Evolutionary conservation across 805 yeast genomes (phyloP).

Genomic region (Barnettozyma pratensis): DNA sequence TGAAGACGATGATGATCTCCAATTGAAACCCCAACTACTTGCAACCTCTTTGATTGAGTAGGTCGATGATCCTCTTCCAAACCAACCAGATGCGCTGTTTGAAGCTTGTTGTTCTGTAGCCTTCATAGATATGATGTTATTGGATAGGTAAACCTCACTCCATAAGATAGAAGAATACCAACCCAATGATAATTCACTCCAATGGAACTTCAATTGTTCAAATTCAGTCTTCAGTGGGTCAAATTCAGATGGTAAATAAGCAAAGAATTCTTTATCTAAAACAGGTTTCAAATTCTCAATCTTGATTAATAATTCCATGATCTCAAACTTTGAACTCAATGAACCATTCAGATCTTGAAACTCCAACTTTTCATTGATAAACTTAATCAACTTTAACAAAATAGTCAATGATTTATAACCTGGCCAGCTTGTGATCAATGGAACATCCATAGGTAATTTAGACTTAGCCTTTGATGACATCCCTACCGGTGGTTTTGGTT

Average conservation of each 20-base stretch:
- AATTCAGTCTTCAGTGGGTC: conserved; percentile 27
- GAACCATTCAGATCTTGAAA: conserved; percentile 8
- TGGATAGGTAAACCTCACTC: conserved; percentile 43
- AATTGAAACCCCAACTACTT: conserved; percentile 32
- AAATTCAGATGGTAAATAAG: conserved; percentile 31
- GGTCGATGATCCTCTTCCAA: conserved; percentile 19
- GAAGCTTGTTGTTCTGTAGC: conserved; percentile 3
- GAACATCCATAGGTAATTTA: conserved; percentile 45
- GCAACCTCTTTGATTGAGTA: conserved; percentile 29
- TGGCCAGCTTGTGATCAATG: conserved; percentile 50
- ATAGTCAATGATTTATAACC: conserved; percentile 40
- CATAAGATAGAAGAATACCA: conserved; percentile 72
- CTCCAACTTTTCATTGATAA: conserved; percentile 26
- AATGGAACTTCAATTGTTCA: conserved; percentile 46
- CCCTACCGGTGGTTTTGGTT: conserved; percentile 52
- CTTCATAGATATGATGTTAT: conserved; percentile 7
- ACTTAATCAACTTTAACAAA: conserved; percentile 32
- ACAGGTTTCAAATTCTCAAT: conserved; percentile 29
- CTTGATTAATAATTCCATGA: conserved; percentile 31
- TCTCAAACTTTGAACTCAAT: conserved; percentile 18
- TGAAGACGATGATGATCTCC: conserved; percentile 12
- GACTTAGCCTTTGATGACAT: conserved; percentile 55
- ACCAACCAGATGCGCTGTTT: conserved; percentile 16
- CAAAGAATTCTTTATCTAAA: conserved; percentile 3
- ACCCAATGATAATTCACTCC: conserved; percentile 62